Conservation (phyloP, 257 asterid species). For the Nicotiana attenuata region DNA sequence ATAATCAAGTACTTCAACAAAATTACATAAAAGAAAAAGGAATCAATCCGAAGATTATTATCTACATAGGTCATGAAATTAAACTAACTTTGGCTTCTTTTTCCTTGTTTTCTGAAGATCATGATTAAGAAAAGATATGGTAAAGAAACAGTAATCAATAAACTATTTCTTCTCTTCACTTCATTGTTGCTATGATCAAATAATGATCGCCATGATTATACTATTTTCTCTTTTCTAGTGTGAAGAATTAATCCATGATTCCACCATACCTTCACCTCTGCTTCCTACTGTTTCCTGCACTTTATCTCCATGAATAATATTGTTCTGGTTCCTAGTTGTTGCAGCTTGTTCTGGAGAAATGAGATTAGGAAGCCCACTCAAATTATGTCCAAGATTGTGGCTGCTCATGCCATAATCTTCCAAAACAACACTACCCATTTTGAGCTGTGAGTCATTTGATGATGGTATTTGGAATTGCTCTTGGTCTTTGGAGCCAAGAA, state of each 20-base stretch:
- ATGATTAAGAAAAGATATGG: constrained; percentile 8
- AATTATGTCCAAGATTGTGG: neutral
- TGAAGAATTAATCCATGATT: constrained; percentile 66
- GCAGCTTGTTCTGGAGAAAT: constrained; percentile 38
- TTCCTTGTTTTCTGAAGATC: neutral
- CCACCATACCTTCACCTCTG: constrained; percentile 57
- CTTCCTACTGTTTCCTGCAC: constrained; percentile 22
- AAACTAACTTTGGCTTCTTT: neutral
- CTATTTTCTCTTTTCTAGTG: constrained; percentile 24
- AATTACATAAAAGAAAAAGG: neutral
- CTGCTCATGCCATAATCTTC: constrained; percentile 23
- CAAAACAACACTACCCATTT: constrained; percentile 9
- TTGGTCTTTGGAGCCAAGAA: constrained; percentile 18
- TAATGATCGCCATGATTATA: constrained; percentile 26
- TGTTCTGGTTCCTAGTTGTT: constrained; percentile 9
- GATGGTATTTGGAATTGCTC: constrained; percentile 18
- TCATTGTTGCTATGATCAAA: constrained; percentile 25
- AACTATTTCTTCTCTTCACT: neutral
- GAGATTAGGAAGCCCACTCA: constrained; percentile 42
- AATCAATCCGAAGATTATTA: neutral
- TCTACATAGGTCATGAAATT: constrained; percentile 1
- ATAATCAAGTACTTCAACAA: neutral
- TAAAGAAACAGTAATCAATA: neutral
- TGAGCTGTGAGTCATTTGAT: constrained; percentile 16
- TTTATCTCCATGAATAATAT: constrained; percentile 25